Percentiles rank a stretch among this genome's conserved stretches.
Conservation (phyloP, 805 yeast species). For the Lipomyces spencermartinsiae region DNA sequence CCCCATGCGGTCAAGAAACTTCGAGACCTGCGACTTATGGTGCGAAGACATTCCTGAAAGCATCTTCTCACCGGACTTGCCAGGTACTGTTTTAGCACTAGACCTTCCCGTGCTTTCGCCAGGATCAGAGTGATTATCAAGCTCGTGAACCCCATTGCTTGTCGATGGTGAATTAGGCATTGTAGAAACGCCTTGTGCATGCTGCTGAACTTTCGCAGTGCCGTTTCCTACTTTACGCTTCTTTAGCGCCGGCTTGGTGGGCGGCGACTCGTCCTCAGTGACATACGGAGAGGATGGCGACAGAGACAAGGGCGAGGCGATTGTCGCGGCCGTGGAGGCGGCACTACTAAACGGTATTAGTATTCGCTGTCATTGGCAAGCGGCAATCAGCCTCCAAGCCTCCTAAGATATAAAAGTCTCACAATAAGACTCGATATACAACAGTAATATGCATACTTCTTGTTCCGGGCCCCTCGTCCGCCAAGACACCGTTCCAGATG, state of each 20-base stretch:
- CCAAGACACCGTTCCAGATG: conserved; percentile 90
- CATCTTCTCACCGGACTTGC: conserved; percentile 23
- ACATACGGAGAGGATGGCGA: conserved; percentile 38
- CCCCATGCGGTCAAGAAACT: conserved; percentile 31
- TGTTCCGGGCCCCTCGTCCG: conserved; percentile 53
- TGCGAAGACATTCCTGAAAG: conserved; percentile 25
- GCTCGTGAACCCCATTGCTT: background rate
- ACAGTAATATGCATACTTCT: conserved; percentile 24
- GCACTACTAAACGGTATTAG: conserved; percentile 19
- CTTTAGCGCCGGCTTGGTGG: conserved; percentile 20
- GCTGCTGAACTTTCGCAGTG: conserved; percentile 11
- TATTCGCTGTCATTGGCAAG: background rate
- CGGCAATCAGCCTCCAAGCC: background rate
- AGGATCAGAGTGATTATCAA: conserved; percentile 19
- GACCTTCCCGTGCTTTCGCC: conserved; percentile 5
- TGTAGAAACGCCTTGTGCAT: conserved; percentile 10
- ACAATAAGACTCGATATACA: conserved; percentile 1
- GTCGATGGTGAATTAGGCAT: conserved; percentile 18
- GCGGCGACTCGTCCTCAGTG: conserved; percentile 35
- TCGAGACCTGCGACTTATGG: conserved; percentile 29
- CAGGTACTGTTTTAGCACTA: background rate
- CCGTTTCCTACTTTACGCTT: conserved; percentile 26
- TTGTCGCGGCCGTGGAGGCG: conserved; percentile 20
- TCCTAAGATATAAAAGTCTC: background rate
- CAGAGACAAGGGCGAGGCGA: conserved; percentile 33